Evolutionary conservation across 2,329 filamentous ascomycete species (phyloP).

Genomic region (Neocatenulostroma microsporum): DNA sequence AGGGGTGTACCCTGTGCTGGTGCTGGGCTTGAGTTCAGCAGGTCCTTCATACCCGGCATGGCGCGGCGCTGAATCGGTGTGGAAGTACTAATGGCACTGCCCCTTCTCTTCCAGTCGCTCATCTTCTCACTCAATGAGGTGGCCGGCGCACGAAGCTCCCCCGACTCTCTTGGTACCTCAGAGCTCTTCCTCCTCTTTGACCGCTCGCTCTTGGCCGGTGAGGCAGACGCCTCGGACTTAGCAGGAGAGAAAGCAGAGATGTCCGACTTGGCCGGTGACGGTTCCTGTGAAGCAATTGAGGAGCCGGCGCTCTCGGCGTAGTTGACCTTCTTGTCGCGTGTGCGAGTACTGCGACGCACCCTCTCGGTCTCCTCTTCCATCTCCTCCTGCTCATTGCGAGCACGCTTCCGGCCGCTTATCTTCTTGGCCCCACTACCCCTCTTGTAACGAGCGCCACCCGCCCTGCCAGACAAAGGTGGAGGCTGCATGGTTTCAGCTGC

Average conservation of each 20-base stretch:
- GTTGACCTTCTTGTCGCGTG: conserved; percentile 10
- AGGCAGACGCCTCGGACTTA: conserved; percentile 9
- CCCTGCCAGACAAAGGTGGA: too few relatives aligned
- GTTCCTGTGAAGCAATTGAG: conserved; percentile 3
- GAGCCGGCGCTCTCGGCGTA: conserved; percentile 13
- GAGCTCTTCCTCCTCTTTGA: not conserved
- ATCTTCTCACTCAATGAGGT: conserved; percentile 4
- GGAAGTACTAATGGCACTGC: not conserved
- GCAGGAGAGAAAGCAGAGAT: conserved; percentile 7
- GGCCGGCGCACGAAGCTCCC: not conserved
- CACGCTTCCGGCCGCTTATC: not conserved
- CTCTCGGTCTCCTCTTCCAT: conserved; percentile 1
- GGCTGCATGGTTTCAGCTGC: too few relatives aligned
- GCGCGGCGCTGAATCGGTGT: not conserved
- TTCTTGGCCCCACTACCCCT: too few relatives aligned
- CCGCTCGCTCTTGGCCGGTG: conserved; percentile 6
- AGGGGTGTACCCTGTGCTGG: not conserved
- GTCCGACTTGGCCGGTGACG: conserved; percentile 13
- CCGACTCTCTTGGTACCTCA: not conserved
- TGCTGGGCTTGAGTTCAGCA: conserved; percentile 4
- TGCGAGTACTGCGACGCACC: conserved; percentile 13
- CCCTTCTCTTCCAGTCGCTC: conserved; percentile 2
- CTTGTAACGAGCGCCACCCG: too few relatives aligned
- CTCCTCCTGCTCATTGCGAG: not conserved
- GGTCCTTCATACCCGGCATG: conserved; percentile 5